Base-by-base conservation (phyloP, 2,329 filamentous ascomycete genomes). In the Epichloe hybrida region DNA sequence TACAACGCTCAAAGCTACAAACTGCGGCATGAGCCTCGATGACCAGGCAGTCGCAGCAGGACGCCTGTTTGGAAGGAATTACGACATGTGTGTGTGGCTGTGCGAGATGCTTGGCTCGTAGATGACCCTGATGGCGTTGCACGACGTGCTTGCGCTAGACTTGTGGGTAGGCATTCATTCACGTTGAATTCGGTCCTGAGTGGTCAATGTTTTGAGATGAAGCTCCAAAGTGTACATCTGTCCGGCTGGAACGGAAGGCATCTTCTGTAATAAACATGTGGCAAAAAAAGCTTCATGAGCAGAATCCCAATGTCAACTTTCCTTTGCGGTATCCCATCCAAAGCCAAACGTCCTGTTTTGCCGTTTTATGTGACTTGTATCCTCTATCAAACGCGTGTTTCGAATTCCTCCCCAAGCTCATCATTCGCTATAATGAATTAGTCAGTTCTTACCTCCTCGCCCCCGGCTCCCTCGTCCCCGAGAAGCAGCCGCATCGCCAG, bases 391-490 rank as follows among this genome's bases (percentile, higher is more conserved):
- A 0, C 2, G 11, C 47, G 3, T 41, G 15, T 41, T 49, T 8
- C 23, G 9, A 20, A 37, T 17, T 3, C 34, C 17, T 27, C 27
- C 34, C 17, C 27, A 38, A 21, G n/a, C 13, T 8, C 41, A 31
- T 44, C 8, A 35, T 9, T 21, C n/a, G 37, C n/a, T 5, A 34
- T 4, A 11, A 40, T n/a, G 8, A 2, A 21, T 17, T 9, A 20
- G 4, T 47, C 31, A 35, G 15, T 27, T 42, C 42, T 44, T 55
- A n/a, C 52, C 45, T 23, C 55, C 48, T 38, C 23, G 44, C 37
- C 53, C 27, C 27, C 23, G 41, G 38, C 31, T 20, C 12, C 43
- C 43, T 11, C 42, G 17, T 38, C 48, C 48, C 21, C 11, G 43
- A n/a, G 47, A 36, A 27, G 52, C n/a, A 40, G 44, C 46, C 15